Evolutionary conservation across 2,329 filamentous ascomycete genomes (phyloP), one percentile per base, ranked within the genome.

Genomic region (Pseudogymnoascus verrucosus): DNA sequence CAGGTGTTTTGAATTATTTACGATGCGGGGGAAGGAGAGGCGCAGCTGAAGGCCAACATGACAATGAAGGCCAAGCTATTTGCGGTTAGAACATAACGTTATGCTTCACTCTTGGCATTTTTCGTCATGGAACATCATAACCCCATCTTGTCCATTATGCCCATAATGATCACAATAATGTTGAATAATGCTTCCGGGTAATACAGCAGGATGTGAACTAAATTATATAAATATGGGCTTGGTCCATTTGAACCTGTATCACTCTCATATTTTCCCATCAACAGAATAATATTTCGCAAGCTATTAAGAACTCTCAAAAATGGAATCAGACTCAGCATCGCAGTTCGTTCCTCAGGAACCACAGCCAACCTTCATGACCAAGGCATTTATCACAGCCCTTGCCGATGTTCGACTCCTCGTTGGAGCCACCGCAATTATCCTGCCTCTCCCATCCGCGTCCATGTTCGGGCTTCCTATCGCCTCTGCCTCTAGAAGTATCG

Each of bases 51-150:
- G 51, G 26, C 51, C 51, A 34, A 34, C 28, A 57, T 57, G 51
- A 12, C 51, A 57, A 34, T 4, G 19, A 57, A 5, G 6, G 28
- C 51, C 51, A 57, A 34, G n/a, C 51, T 57, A 57, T 34, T 57
- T 57, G 51, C 26, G 51, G 51, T 57, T 57, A 57, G 51, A 57
- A 19, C 51, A 57, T 57, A 57, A 57, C 51, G 51, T 57, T 57
- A 57, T 57, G 51, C 51, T 57, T 57, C 26, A 19, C 51, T 34
- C 51, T 57, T 57, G 51, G 51, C 51, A 26, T n/a, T 34, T 12
- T 10, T 28, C 51, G 51, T 34, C 51, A 57, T 57, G 26, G n/a
- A 19, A 57, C 51, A 57, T 57, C n/a, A 57, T 57, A 57, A 57
- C 51, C 51, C 34, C 51, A 57, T 34, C 6, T 19, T 57, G 51